These are phyloP conservation scores for Geranomyces michiganensis DNA, from an alignment of 192 early-diverging fungal genomes.

Conservation along the genomic window DNA sequence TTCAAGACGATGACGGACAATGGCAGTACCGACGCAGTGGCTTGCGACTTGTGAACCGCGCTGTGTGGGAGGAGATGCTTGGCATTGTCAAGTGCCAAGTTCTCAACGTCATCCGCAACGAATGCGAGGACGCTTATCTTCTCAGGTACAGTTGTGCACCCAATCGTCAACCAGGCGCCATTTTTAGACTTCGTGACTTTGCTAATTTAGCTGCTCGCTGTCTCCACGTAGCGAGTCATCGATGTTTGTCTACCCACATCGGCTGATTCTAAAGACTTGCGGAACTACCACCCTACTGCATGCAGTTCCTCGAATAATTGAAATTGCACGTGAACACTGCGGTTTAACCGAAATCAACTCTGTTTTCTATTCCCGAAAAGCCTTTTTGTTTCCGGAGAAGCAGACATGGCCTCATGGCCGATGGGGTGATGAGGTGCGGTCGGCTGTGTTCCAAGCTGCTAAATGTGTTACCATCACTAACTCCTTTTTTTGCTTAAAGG, in stretches of 20 bases:
- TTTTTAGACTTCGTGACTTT: constrained; percentile 5
- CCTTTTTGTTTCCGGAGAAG: constrained; percentile 93
- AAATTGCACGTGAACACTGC: constrained; percentile 72
- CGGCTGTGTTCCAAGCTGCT: constrained; percentile 26
- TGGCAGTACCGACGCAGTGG: constrained; percentile 53
- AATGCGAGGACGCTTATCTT: constrained; percentile 86
- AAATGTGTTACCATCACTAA: not conserved
- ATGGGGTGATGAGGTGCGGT: constrained; percentile 86
- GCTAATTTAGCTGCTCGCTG: not conserved
- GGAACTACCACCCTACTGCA: constrained; percentile 93
- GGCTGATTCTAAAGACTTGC: constrained; percentile 95
- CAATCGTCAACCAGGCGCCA: not conserved
- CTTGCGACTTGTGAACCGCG: constrained; percentile 72
- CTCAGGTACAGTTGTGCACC: constrained; percentile 60
- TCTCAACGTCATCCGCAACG: constrained; percentile 81
- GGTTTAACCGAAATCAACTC: constrained; percentile 72
- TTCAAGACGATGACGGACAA: constrained; percentile 43
- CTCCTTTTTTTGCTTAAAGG: constrained; percentile 10
- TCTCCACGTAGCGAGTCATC: constrained; percentile 76
- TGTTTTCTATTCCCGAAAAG: constrained; percentile 94
- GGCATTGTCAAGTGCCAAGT: constrained; percentile 92
- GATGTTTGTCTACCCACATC: constrained; percentile 97
- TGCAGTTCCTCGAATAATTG: constrained; percentile 83
- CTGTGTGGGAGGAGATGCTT: constrained; percentile 92
- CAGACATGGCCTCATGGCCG: constrained; percentile 85